Conservation (phyloP, 2,329 filamentous ascomycete genomes). For the Tolypocladium cylindrosporum region DNA sequence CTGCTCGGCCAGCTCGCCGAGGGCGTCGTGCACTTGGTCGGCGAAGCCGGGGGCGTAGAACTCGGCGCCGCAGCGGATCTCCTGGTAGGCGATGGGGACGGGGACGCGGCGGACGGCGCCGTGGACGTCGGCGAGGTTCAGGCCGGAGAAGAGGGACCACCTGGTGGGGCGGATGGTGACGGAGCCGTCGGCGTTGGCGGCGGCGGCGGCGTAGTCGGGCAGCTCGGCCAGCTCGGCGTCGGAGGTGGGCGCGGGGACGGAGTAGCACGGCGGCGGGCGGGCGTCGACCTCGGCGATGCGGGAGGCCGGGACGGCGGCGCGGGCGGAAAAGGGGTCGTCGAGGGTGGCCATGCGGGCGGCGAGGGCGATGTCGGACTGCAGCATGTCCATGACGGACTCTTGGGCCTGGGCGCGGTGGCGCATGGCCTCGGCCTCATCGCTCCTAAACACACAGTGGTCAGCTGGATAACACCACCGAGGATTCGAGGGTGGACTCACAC, state of each 20-base stretch:
- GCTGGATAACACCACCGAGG: too few relatives aligned
- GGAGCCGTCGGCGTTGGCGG: slow-evolving; percentile 18
- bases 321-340: slow-evolving; percentile 5
- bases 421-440: slow-evolving; percentile 4
- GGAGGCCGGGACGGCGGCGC: slow-evolving; percentile 1
- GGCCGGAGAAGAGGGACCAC: slow-evolving; percentile 8
- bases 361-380: slow-evolving; percentile 6
- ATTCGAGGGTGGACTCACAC: slow-evolving; percentile 3
- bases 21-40: slow-evolving; percentile 1
- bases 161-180: slow-evolving; percentile 6
- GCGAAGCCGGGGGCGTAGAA: slow-evolving; percentile 7
- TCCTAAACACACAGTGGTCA: slow-evolving; percentile 1
- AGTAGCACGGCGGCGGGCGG: slow-evolving; percentile 5
- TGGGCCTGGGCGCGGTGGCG: slow-evolving; percentile 4
- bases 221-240: slow-evolving; percentile 4
- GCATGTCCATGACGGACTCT: slow-evolving; percentile 4
- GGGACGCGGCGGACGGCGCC: slow-evolving; percentile 6
- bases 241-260: slow-evolving; percentile 1
- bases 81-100: slow-evolving; percentile 6
- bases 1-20: slow-evolving; percentile 3
- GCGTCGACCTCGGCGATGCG: slow-evolving; percentile 3
- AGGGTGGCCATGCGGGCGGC: slow-evolving; percentile 5
- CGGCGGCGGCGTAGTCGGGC: slow-evolving; percentile 9
- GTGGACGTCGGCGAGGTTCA: slow-evolving; percentile 6
- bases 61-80: slow-evolving; percentile 5